A percentile compares a stretch with the other conserved stretches of the same genome.
These are phyloP conservation scores for Russula vinacea DNA, from an alignment of 768 basidiomycete species.

Conservation along the genomic window DNA sequence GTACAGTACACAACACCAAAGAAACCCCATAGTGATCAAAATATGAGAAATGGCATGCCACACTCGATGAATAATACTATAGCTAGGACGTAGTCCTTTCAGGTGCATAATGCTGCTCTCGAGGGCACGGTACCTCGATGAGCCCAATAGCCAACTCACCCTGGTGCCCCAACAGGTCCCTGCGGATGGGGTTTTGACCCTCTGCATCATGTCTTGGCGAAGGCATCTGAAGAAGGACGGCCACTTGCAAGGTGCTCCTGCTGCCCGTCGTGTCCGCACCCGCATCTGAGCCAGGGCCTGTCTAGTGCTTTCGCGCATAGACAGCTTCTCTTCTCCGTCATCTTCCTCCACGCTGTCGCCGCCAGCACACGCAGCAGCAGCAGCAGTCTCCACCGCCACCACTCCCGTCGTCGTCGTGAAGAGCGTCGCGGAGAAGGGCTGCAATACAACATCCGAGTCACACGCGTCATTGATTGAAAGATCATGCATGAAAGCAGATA, in stretches of 20 bases:
- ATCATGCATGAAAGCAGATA: too few species aligned
- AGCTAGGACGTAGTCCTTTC: not conserved
- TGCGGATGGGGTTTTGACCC: not conserved
- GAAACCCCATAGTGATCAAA: not conserved
- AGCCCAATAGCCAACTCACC: constrained; percentile 22
- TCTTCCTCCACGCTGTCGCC: not conserved
- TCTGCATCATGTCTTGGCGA: constrained; percentile 1
- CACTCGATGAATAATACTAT: not conserved
- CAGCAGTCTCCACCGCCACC: not conserved
- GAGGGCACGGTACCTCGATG: constrained; percentile 18
- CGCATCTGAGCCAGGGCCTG: too few species aligned
- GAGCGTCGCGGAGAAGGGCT: constrained; percentile 22
- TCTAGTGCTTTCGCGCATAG: not conserved
- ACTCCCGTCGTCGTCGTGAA: not conserved
- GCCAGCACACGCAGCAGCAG: too few species aligned
- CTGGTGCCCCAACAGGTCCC: not conserved
- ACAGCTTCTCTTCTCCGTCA: not conserved
- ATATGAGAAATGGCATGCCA: not conserved
- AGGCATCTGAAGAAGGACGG: constrained; percentile 30
- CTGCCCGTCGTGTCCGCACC: too few species aligned
- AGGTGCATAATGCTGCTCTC: not conserved
- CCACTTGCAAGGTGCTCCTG: constrained; percentile 13
- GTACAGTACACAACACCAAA: not conserved
- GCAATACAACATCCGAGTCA: not conserved
- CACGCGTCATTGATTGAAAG: too few species aligned